Conservation (phyloP, 495 filamentous ascomycete genomes). For the Neurospora sp. region DNA sequence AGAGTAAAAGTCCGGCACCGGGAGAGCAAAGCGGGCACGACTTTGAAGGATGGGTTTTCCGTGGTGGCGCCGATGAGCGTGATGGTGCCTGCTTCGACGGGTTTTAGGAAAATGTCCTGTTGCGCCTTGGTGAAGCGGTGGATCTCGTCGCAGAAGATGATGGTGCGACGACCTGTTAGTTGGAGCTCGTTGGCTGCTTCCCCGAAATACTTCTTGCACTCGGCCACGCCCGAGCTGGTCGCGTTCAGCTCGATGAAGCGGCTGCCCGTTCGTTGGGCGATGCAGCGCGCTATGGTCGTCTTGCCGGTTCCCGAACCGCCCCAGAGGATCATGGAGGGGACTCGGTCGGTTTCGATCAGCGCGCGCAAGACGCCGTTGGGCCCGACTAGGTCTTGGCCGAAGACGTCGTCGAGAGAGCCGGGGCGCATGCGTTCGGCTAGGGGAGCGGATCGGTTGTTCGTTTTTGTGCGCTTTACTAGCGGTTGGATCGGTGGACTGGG, state of each 20-base stretch:
- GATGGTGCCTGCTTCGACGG: constrained; percentile 83
- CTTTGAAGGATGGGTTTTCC: constrained; percentile 93
- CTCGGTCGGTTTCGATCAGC: constrained; percentile 76
- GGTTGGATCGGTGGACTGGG: constrained; percentile 22
- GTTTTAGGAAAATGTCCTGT: constrained; percentile 90
- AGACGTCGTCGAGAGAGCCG: constrained; percentile 70
- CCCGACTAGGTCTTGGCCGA: constrained; percentile 86
- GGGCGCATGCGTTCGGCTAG: constrained; percentile 94
- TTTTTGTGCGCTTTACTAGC: constrained; percentile 50
- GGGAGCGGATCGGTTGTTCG: constrained; percentile 58
- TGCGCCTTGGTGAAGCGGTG: constrained; percentile 89
- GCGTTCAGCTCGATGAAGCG: constrained; percentile 96
- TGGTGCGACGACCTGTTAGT: constrained; percentile 81
- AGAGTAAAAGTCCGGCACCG: constrained; percentile 87
- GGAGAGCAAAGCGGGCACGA: constrained; percentile 79
- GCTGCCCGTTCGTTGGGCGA: constrained; percentile 69
- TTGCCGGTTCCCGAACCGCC: constrained; percentile 88
- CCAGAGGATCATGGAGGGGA: constrained; percentile 96
- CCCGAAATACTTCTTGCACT: constrained; percentile 85
- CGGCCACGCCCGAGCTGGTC: constrained; percentile 80
- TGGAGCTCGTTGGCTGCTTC: constrained; percentile 76
- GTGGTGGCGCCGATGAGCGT: constrained; percentile 93
- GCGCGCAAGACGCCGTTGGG: constrained; percentile 72
- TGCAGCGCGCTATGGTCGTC: constrained; percentile 91
- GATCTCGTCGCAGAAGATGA: constrained; percentile 97